Percentiles rank a stretch among this genome's conserved stretches.
Evolutionary conservation across 75 land plant species (phyloP).

Genomic region (Ceratopteris richardii): DNA sequence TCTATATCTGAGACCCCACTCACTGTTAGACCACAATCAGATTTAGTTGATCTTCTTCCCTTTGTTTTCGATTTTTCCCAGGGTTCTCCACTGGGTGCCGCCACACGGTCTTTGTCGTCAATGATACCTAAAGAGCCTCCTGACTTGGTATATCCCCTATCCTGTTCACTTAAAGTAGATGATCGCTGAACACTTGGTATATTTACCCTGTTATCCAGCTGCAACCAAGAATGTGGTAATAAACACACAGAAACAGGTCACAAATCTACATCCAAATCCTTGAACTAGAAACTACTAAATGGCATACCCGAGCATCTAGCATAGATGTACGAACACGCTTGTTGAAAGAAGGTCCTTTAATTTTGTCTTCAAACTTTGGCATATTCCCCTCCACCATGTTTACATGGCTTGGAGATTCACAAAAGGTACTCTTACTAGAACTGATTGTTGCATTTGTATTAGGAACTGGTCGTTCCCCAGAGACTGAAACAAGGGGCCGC

Average conservation of each 20-base stretch:
- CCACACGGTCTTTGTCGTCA: conserved; percentile 54
- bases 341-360: conserved; percentile 41
- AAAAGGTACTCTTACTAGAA: conserved; percentile 22
- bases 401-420: conserved; percentile 17
- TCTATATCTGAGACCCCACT: conserved; percentile 47
- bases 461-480: conserved; percentile 11
- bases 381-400: conserved; percentile 21
- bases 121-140: conserved; percentile 22
- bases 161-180: conserved; percentile 35
- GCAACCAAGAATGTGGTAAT: conserved; percentile 10
- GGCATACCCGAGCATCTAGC: conserved; percentile 58
- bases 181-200: conserved; percentile 25
- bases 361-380: conserved; percentile 42
- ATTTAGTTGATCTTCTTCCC: conserved; percentile 57
- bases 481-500: conserved; percentile 11
- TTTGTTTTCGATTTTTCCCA: conserved; percentile 78
- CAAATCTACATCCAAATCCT: background rate
- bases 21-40: conserved; percentile 24
- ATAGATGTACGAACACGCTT: conserved; percentile 71
- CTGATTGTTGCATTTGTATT: conserved; percentile 7
- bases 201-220: conserved; percentile 52
- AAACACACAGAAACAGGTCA: background rate
- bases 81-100: conserved; percentile 39
- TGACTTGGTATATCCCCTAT: conserved; percentile 42
- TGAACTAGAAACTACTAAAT: background rate